A percentile compares a stretch with the other conserved stretches of the same genome.
Evolutionary conservation across 129 eudicot species (phyloP).

Genomic region (Arctium lappa): DNA sequence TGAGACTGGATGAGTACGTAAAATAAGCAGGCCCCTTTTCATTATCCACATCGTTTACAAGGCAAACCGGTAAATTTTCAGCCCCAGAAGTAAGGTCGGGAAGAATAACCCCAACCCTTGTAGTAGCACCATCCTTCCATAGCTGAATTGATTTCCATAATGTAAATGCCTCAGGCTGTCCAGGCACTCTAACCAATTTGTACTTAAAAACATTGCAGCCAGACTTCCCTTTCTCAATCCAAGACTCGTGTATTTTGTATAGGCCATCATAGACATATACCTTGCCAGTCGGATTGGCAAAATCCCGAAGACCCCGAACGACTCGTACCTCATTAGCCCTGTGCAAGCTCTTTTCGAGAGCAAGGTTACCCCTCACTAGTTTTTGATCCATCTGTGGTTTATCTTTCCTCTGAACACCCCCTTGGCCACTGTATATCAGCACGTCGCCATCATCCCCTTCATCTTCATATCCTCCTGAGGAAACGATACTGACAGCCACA

Average conservation of each 20-base stretch:
- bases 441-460: conserved; percentile 82
- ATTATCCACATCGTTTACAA: conserved; percentile 69
- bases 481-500: conserved; percentile 83
- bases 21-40: conserved; percentile 86
- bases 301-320: conserved; percentile 75
- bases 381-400: conserved; percentile 64
- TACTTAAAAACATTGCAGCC: conserved; percentile 81
- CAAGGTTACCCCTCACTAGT: conserved; percentile 89
- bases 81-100: conserved; percentile 80
- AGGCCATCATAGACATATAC: conserved; percentile 88
- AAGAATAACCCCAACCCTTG: conserved; percentile 55
- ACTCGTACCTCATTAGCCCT: conserved; percentile 80
- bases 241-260: conserved; percentile 70
- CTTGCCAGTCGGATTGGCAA: conserved; percentile 44
- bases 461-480: conserved; percentile 90
- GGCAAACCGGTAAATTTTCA: conserved; percentile 61
- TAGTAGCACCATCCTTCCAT: conserved; percentile 65
- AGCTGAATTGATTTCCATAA: conserved; percentile 81
- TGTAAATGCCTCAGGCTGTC: conserved; percentile 75
- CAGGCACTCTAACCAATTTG: conserved; percentile 65
- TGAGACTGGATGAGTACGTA: conserved; percentile 47
- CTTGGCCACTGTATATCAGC: conserved; percentile 83
- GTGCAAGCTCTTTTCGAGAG: conserved; percentile 81
- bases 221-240: conserved; percentile 79
- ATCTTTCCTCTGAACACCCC: conserved; percentile 68